Base-by-base conservation (phyloP, 345 rosid species). In the Eucalyptus curtisii region DNA sequence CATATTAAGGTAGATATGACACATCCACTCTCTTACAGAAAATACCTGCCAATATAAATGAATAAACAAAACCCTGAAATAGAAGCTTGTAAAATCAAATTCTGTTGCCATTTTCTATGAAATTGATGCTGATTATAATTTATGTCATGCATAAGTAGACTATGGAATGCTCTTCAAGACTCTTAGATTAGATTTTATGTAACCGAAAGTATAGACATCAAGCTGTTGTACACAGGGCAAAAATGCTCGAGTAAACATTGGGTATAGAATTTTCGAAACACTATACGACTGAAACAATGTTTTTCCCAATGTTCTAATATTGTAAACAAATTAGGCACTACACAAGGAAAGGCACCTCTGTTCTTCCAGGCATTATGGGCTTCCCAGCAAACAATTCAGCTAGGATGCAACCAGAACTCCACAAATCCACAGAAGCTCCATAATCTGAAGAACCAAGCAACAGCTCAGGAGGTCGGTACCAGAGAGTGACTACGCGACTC, bases 281-380 rank as follows among this genome's bases (percentile, higher is more conserved):
- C 45, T 71, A 37, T 20, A 71, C 8, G 1, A 37, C 47, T 37
- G 27, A 37, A 3, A 71, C 47, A 19, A 71, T 71, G 45, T 20
- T 19, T 71, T 37, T 37, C 12, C 82, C 27, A 71, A 37, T 71
- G 82, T 20, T 42, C 82, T 44, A 71, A 71, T 71, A 71, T 71
- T 71, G 82, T 19, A 71, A 64, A 37, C 45, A 71, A 37, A 71
- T 37, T 37, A 37, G 45, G 45, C 82, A 71, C 45, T 10, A 71
- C 37, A 88, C 10, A 71, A 33, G 19, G 88, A 15, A 20, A 33
- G 48, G 88, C 85, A 94, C 96, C 94, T 94, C 96, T 4, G 95
- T 94, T 91, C 96, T 92, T 92, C 96, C 96, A 24, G 96, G 93
- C 96, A 93, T 93, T 88, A 94, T 93, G 79, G 95, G 96, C 91